Evolutionary conservation across 2,329 filamentous ascomycete species (phyloP).

Genomic region (Periconia digitata): DNA sequence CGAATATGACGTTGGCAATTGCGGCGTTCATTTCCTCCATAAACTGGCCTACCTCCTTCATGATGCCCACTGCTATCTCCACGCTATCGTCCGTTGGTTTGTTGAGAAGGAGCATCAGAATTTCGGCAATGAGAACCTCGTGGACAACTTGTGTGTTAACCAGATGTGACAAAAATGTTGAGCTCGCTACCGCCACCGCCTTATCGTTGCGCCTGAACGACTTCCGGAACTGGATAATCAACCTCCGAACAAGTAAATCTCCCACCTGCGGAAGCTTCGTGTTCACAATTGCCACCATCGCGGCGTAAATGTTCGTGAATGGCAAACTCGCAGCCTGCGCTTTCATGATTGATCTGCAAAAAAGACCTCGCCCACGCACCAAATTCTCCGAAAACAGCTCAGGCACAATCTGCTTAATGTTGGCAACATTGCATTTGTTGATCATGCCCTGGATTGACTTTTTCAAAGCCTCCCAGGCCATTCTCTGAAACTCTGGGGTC

Average conservation of each 20-base stretch:
- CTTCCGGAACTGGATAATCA: constrained; percentile 92
- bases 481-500: constrained; percentile 96
- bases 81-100: constrained; percentile 97
- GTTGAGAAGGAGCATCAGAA: constrained; percentile 85
- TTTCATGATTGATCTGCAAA: constrained; percentile 97
- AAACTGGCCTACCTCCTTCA: constrained; percentile 89
- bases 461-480: constrained; percentile 98
- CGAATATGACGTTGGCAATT: constrained; percentile 87
- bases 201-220: constrained; percentile 97
- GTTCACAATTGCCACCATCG: constrained; percentile 95
- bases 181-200: constrained; percentile 87
- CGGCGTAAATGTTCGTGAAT: constrained; percentile 94
- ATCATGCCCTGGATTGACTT: constrained; percentile 98
- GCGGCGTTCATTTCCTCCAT: constrained; percentile 91
- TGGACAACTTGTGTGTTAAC: constrained; percentile 96
- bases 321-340: constrained; percentile 93
- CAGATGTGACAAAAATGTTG: constrained; percentile 91
- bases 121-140: constrained; percentile 90
- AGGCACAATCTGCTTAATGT: constrained; percentile 96
- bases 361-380: constrained; percentile 84
- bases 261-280: constrained; percentile 95
- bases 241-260: constrained; percentile 80
- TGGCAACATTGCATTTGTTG: constrained; percentile 98
- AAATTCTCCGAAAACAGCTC: constrained; percentile 96
- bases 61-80: constrained; percentile 93